Conservation (phyloP, 2,329 filamentous ascomycete species). For the Cytospora schulzeri region DNA sequence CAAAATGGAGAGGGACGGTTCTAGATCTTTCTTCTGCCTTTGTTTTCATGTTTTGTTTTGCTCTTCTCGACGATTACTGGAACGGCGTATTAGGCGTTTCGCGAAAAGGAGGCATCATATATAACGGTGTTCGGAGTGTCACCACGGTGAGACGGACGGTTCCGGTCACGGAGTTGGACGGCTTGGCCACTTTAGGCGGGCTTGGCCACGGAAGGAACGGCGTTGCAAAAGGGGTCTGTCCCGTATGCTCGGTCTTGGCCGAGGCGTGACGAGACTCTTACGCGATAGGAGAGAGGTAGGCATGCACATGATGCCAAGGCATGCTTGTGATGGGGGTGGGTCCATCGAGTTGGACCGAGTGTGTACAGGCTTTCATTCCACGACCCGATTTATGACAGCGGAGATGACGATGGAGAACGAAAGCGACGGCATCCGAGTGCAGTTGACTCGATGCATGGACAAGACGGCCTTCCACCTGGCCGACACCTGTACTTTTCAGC, state of each 20-base stretch:
- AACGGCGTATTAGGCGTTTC: constrained; percentile 21
- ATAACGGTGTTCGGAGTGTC: constrained; percentile 27
- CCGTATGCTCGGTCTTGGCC: constrained; percentile 4
- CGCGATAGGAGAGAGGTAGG: background rate
- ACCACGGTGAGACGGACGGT: constrained; percentile 10
- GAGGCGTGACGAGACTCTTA: background rate
- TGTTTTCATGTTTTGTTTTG: constrained; percentile 9
- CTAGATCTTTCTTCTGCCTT: constrained; percentile 24
- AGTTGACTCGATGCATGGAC: constrained; percentile 6
- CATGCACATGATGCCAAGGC: background rate
- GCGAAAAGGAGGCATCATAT: constrained; percentile 21
- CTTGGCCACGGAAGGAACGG: constrained; percentile 6
- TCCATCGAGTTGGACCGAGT: background rate
- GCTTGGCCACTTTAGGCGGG: constrained; percentile 15
- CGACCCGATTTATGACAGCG: constrained; percentile 13
- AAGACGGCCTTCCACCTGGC: constrained; percentile 8
- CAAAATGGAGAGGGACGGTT: constrained; percentile 21
- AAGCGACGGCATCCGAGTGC: background rate
- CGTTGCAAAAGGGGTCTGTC: constrained; percentile 1
- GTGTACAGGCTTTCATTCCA: constrained; percentile 10
- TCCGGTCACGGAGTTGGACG: constrained; percentile 23
- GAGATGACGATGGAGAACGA: constrained; percentile 4
- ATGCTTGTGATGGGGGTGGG: constrained; percentile 4
- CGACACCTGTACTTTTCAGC: background rate
- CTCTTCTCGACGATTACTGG: background rate